Base-by-base conservation (phyloP, 140 eudicot species). In the Flaveria floridana region DNA sequence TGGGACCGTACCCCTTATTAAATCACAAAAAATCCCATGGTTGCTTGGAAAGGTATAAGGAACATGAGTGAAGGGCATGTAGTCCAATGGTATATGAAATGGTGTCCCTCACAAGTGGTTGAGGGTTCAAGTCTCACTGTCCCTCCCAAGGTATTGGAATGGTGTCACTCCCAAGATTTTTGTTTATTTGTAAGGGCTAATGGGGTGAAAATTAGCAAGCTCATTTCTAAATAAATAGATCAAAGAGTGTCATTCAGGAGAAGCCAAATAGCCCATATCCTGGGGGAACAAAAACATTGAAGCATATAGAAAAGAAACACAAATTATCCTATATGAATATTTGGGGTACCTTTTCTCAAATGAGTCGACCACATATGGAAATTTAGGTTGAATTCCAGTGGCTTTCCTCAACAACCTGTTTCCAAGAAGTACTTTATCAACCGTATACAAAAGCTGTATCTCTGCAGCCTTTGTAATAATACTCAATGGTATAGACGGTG, bases 371-470 rank as follows among this genome's bases (percentile, higher is more conserved):
- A 90, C 75, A 59, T 92, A 92, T 0, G 95, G 96, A 70, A 87
- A 86, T 75, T 89, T 92, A n/a, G 98, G 98, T 77, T 92, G 98
- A 79, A 93, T 90, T 73, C 98, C 97, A 46, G 91, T 86, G 65
- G 89, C 98, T 79, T 90, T 93, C 41, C 98, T 85, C 82, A 90
- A 64, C 98, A 97, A 93, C 81, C 91, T 83, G 74, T 93, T 93
- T 57, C 98, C 98, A 53, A 93, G 91, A 42, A 93, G 87, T 23
- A 90, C 87, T 78, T 80, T 90, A 87, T 93, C 98, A 9, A 90
- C 94, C n/a, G 93, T 77, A 74, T 93, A 82, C 20, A 83, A 76
- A 74, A 90, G 87, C 81, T 88, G 86, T 70, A 90, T 74, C 83
- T 90, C 96, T 68, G 94, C 96, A 75, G 87, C 96, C 84, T 93